Conservation (phyloP, 2,329 filamentous ascomycete species). For the Fusarium miscanthi region DNA sequence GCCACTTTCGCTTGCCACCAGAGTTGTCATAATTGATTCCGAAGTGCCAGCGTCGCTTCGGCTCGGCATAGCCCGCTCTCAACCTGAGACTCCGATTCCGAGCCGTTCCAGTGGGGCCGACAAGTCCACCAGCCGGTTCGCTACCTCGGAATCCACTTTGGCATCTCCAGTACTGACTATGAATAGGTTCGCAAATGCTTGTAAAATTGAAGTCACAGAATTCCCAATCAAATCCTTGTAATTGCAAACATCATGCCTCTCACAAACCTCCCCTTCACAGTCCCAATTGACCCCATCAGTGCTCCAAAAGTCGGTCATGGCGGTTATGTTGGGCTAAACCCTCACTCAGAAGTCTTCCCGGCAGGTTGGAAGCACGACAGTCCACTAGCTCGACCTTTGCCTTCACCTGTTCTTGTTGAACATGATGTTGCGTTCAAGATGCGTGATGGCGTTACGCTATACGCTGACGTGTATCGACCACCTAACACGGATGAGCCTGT, state of each 20-base stretch:
- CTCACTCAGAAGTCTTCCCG: slow-evolving; percentile 4
- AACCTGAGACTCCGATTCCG: slow-evolving; percentile 1
- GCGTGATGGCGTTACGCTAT: not conserved
- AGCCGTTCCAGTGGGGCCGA: slow-evolving; percentile 15
- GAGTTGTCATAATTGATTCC: not conserved
- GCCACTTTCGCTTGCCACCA: rapidly evolving
- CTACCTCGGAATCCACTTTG: not conserved
- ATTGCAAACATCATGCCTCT: not conserved
- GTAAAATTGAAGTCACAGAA: rapidly evolving
- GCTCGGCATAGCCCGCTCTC: not conserved
- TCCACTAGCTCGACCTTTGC: not conserved
- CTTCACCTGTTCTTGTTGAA: slow-evolving; percentile 3
- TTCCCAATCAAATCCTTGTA: not conserved
- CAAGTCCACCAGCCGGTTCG: not conserved
- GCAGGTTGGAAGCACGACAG: slow-evolving; percentile 7
- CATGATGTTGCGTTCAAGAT: slow-evolving; percentile 15
- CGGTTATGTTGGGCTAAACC: slow-evolving; percentile 1
- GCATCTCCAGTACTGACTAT: not conserved
- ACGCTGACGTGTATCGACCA: slow-evolving; percentile 13
- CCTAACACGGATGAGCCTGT: not conserved
- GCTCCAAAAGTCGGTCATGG: slow-evolving; percentile 4
- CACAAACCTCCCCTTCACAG: not conserved
- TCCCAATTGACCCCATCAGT: slow-evolving; percentile 4
- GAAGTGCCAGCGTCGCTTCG: not conserved
- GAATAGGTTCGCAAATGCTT: not conserved